Percentiles rank a stretch among this genome's conserved stretches.
These are phyloP conservation scores for Hibiscus tridactylites DNA, from an alignment of 345 rosid genomes.

Conservation along the genomic window DNA sequence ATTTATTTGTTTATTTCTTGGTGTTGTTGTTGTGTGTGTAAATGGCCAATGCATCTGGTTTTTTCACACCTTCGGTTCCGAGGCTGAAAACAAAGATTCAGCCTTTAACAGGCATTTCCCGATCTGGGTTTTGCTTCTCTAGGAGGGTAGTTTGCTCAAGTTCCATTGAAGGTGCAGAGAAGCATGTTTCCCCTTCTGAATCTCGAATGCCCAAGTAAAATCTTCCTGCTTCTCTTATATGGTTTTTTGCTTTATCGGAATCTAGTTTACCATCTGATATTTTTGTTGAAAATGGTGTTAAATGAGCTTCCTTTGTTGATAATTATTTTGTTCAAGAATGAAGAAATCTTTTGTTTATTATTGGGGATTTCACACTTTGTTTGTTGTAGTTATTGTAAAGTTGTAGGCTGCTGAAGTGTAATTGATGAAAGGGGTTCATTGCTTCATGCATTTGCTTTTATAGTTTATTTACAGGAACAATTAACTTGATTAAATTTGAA, in stretches of 20 bases:
- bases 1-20: background rate
- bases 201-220: conserved; percentile 51
- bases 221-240: background rate
- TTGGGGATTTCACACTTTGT: background rate
- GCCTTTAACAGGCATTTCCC: conserved; percentile 40
- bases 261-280: background rate
- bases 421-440: background rate
- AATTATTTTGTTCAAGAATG: too few relatives aligned
- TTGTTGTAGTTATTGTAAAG: background rate
- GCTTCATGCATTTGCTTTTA: background rate
- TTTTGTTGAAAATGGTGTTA: too few relatives aligned
- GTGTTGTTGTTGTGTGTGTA: background rate
- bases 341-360: too few relatives aligned
- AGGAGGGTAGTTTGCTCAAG: conserved; percentile 54
- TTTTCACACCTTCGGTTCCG: conserved; percentile 57
- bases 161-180: conserved; percentile 39
- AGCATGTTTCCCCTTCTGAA: conserved; percentile 36
- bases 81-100: conserved; percentile 31
- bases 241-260: background rate
- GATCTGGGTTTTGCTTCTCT: conserved; percentile 58
- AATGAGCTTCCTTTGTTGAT: too few relatives aligned
- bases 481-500: background rate
- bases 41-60: conserved; percentile 85
- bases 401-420: background rate
- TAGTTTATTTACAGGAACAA: background rate